Conservation (phyloP, 768 basidiomycete species). For the Neoboletus magnificus region DNA sequence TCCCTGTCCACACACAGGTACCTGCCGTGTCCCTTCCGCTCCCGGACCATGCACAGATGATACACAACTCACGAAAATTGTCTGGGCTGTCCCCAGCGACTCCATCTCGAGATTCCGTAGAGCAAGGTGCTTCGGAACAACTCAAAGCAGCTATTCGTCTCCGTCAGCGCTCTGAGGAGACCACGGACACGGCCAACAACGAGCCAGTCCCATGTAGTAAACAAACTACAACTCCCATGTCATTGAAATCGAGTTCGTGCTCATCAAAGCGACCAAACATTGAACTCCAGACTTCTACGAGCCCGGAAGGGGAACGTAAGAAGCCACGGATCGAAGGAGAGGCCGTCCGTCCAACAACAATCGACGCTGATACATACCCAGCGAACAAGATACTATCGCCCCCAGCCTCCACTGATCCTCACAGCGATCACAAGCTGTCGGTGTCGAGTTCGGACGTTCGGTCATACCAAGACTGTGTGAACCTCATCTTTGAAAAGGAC, state of each 20-base stretch:
- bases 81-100: constrained; percentile 1
- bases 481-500: constrained; percentile 33
- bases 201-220: neutral
- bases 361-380: neutral
- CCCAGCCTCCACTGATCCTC: neutral
- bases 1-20: constrained; percentile 10
- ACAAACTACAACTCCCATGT: neutral
- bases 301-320: constrained; percentile 15
- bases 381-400: neutral
- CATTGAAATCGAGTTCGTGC: neutral
- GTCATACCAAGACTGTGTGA: constrained; percentile 44
- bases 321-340: constrained; percentile 19
- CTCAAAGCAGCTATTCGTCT: neutral
- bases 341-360: neutral
- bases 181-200: neutral
- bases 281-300: constrained; percentile 3
- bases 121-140: constrained; percentile 4
- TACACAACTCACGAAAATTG: neutral
- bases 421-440: neutral
- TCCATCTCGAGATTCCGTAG: neutral
- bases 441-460: constrained; percentile 23
- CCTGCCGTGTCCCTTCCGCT: constrained; percentile 8
- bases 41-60: constrained; percentile 1
- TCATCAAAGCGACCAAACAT: constrained; percentile 18
- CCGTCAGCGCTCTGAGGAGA: neutral